A percentile compares a stretch with the other conserved stretches of the same genome.
Conservation (phyloP, 2,329 filamentous ascomycete genomes). For the Monosporascus sp. region DNA sequence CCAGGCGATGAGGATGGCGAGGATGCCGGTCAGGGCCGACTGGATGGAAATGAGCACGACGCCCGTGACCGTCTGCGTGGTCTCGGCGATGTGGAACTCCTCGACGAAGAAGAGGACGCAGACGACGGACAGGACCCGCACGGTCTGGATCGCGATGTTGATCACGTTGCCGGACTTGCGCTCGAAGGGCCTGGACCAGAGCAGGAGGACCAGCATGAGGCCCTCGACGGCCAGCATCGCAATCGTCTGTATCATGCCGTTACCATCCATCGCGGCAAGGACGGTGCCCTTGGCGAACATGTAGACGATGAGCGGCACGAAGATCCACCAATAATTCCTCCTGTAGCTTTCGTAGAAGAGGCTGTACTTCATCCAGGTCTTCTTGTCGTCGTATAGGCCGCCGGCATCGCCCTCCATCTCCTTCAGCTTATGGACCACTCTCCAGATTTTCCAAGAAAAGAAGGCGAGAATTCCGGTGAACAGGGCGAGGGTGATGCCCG, state of each 20-base stretch:
- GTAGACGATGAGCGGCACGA: slow-evolving; percentile 84
- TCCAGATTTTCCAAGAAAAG: slow-evolving; percentile 81
- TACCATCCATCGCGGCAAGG: slow-evolving; percentile 78
- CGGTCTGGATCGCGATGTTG: slow-evolving; percentile 86
- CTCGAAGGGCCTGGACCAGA: slow-evolving; percentile 84
- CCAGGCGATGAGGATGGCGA: slow-evolving; percentile 83
- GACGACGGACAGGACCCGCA: slow-evolving; percentile 80
- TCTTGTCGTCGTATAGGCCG: slow-evolving; percentile 80
- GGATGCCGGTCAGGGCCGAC: slow-evolving; percentile 70
- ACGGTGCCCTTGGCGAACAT: slow-evolving; percentile 84
- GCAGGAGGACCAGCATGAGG: slow-evolving; percentile 69
- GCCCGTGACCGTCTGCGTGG: slow-evolving; percentile 89
- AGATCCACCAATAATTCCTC: slow-evolving; percentile 95
- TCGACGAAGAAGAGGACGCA: slow-evolving; percentile 94
- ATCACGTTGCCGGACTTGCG: slow-evolving; percentile 85
- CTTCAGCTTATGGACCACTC: slow-evolving; percentile 68
- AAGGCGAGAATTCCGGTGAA: slow-evolving; percentile 80
- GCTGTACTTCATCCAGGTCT: slow-evolving; percentile 90
- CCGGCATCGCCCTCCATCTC: slow-evolving; percentile 66
- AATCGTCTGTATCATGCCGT: slow-evolving; percentile 75
- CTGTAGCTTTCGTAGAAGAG: slow-evolving; percentile 97
- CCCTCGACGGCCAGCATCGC: slow-evolving; percentile 78
- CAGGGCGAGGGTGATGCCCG: slow-evolving; percentile 70
- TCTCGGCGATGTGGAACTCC: slow-evolving; percentile 82
- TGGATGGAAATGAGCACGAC: slow-evolving; percentile 93